A percentile compares a stretch with the other conserved stretches of the same genome.
phyloP scores from a whole-genome alignment of 192 early-diverging fungal genomes.

The Podila epigama region DNA sequence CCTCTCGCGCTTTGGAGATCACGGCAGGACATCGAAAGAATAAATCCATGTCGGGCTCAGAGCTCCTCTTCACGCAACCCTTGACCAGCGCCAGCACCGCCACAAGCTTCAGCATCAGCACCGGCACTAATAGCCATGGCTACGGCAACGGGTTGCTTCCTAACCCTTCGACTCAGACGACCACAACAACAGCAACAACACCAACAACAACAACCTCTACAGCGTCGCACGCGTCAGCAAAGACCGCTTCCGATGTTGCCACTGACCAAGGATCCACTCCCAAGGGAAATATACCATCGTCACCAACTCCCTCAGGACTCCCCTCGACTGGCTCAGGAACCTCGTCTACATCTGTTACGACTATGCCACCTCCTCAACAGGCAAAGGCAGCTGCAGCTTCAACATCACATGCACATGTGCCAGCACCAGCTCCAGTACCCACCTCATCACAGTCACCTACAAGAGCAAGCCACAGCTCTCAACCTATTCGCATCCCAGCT shows the following conservation, averaged over 20 bases:
- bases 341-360: neutral
- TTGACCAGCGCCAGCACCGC: neutral
- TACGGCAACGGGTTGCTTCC: too few relatives aligned
- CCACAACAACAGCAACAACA: neutral
- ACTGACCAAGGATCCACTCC: neutral
- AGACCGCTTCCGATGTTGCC: too few relatives aligned
- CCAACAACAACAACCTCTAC: neutral
- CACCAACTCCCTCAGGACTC: neutral
- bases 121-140: neutral
- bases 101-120: neutral
- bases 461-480: neutral
- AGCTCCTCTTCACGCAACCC: neutral
- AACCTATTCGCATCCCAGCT: neutral
- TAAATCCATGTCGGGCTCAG: neutral
- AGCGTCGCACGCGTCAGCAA: too few relatives aligned
- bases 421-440: neutral
- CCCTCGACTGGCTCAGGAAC: neutral
- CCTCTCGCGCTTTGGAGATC: slow-evolving; percentile 19
- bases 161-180: too few relatives aligned
- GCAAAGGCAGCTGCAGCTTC: neutral
- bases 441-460: neutral
- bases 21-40: slow-evolving; percentile 2
- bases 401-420: neutral
- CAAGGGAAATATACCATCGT: slow-evolving; percentile 1
- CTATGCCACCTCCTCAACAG: slow-evolving; percentile 1